Conservation (phyloP, 2,329 filamentous ascomycete species). For the Lasiodiplodia sp. region DNA sequence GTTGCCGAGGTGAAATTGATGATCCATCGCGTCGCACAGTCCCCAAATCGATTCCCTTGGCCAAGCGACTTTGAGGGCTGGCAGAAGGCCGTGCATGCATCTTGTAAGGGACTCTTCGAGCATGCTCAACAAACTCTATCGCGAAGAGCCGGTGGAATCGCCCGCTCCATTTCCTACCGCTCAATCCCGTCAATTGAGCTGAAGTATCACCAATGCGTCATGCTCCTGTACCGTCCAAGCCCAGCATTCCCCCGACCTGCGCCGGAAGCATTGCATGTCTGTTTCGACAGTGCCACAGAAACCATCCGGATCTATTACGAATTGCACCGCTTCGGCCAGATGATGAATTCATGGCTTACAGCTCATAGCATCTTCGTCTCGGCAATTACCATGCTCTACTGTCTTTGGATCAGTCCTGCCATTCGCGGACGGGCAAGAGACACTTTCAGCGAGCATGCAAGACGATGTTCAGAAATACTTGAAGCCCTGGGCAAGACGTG, state of each 20-base stretch:
- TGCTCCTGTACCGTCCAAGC: constrained; percentile 60
- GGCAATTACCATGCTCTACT: constrained; percentile 60
- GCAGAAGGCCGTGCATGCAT: constrained; percentile 49
- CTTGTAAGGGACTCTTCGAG: constrained; percentile 12
- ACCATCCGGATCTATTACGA: constrained; percentile 52
- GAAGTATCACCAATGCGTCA: constrained; percentile 58
- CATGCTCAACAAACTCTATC: background rate
- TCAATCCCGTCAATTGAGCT: constrained; percentile 39
- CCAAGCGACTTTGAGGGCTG: constrained; percentile 31
- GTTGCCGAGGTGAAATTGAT: constrained; percentile 27
- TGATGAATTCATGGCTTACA: constrained; percentile 58
- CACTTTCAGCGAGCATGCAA: constrained; percentile 54
- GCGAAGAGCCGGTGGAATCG: background rate
- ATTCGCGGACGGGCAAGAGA: constrained; percentile 48
- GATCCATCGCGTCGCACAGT: constrained; percentile 39
- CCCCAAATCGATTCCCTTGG: constrained; percentile 57
- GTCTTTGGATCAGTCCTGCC: constrained; percentile 56
- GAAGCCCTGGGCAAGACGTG: constrained; percentile 62
- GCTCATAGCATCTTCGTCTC: constrained; percentile 59
- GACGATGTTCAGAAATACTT: constrained; percentile 55
- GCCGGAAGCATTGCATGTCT: constrained; percentile 49
- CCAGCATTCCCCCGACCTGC: constrained; percentile 60
- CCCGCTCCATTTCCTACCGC: constrained; percentile 10
- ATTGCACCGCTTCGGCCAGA: constrained; percentile 54
- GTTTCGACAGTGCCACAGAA: constrained; percentile 54